Percentiles rank a stretch among this genome's conserved stretches.
phyloP scores from a whole-genome alignment of 441 rosid species.

The Macaranga tanarius region DNA sequence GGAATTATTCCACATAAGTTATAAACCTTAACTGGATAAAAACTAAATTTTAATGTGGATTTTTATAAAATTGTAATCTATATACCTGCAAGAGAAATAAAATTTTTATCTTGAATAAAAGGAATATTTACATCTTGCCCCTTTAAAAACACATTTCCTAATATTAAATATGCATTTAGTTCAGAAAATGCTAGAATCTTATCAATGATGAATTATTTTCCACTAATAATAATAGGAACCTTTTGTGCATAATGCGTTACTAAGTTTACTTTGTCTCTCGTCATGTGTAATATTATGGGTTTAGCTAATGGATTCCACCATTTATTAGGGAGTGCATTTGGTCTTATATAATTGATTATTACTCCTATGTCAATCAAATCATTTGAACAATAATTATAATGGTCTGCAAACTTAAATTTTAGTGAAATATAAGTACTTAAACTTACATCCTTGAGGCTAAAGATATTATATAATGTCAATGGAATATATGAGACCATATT shows the following conservation, averaged over 20 bases:
- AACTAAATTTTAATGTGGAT: neutral
- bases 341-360: neutral
- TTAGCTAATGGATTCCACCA: neutral
- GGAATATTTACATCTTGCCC: neutral
- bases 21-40: neutral
- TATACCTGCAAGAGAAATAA: neutral
- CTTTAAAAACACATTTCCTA: neutral
- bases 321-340: neutral
- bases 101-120: neutral
- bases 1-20: neutral
- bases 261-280: neutral
- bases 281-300: neutral
- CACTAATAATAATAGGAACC: neutral
- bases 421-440: too few species aligned
- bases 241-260: neutral
- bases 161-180: neutral
- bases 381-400: neutral
- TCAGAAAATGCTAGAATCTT: neutral
- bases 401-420: neutral
- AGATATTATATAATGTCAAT: too few species aligned
- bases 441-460: too few species aligned
- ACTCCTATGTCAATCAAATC: neutral
- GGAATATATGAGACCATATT: too few species aligned
- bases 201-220: neutral
- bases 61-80: neutral